A percentile compares a stretch with the other conserved stretches of the same genome.
Conservation (phyloP, 2,329 filamentous ascomycete species). For the Clarireedia monteithiana region DNA sequence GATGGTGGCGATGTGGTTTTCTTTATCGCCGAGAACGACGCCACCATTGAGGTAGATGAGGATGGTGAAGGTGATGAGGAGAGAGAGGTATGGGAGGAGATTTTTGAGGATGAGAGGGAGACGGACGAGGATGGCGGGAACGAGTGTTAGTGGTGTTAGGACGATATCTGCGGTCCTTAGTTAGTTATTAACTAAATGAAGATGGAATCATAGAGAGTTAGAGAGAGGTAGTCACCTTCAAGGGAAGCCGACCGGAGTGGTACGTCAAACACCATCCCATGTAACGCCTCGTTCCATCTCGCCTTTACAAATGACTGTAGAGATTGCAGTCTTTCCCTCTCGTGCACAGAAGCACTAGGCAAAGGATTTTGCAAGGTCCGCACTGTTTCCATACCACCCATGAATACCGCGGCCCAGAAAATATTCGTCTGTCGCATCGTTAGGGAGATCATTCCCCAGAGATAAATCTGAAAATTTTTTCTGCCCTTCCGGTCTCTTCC, state of each 20-base stretch:
- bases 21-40: constrained; percentile 91
- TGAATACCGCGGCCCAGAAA: constrained; percentile 83
- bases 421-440: constrained; percentile 91
- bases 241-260: constrained; percentile 31
- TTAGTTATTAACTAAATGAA: background rate
- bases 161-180: constrained; percentile 39
- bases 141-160: constrained; percentile 55
- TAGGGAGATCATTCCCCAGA: constrained; percentile 58
- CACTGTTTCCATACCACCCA: constrained; percentile 53
- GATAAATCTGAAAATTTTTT: constrained; percentile 29
- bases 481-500: background rate
- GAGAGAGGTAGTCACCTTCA: constrained; percentile 36
- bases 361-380: constrained; percentile 37
- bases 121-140: constrained; percentile 43
- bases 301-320: background rate
- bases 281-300: constrained; percentile 14
- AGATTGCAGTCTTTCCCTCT: background rate
- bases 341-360: too few relatives aligned
- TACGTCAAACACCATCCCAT: constrained; percentile 49
- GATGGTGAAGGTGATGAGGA: constrained; percentile 58
- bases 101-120: constrained; percentile 40
- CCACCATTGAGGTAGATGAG: constrained; percentile 86
- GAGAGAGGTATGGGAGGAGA: constrained; percentile 44
- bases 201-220: background rate
- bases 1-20: constrained; percentile 83